Evolutionary conservation across 805 yeast species (phyloP).

Genomic region (Saturnispora sekii): DNA sequence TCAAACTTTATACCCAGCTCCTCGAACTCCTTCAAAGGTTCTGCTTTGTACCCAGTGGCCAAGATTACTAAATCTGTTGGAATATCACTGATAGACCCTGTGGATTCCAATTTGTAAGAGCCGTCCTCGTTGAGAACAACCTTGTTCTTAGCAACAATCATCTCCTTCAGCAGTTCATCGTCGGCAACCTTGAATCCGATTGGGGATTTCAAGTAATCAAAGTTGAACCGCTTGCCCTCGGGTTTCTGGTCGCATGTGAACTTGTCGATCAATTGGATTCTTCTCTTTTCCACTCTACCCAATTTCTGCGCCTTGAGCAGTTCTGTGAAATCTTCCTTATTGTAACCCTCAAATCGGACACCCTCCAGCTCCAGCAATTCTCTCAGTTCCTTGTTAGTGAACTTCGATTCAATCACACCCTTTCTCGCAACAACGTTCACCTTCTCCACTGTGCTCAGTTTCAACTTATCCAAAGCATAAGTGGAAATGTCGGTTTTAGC

Average conservation of each 20-base stretch:
- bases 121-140: slow-evolving; percentile 24
- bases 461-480: slow-evolving; percentile 47
- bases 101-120: slow-evolving; percentile 25
- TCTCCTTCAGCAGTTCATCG: slow-evolving; percentile 32
- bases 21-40: slow-evolving; percentile 49
- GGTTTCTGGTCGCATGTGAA: slow-evolving; percentile 22
- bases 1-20: slow-evolving; percentile 39
- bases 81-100: slow-evolving; percentile 17
- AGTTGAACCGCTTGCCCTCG: slow-evolving; percentile 41
- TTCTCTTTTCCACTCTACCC: slow-evolving; percentile 52
- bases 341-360: slow-evolving; percentile 37
- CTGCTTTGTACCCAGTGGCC: slow-evolving; percentile 76
- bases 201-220: slow-evolving; percentile 67
- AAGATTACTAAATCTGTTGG: slow-evolving; percentile 61
- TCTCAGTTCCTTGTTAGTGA: slow-evolving; percentile 85
- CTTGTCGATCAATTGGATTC: slow-evolving; percentile 52
- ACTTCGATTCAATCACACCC: slow-evolving; percentile 78
- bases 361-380: slow-evolving; percentile 64
- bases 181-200: slow-evolving; percentile 32
- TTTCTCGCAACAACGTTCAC: slow-evolving; percentile 78
- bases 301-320: slow-evolving; percentile 23
- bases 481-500: slow-evolving; percentile 61
- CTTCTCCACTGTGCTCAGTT: slow-evolving; percentile 42
- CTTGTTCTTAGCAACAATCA: slow-evolving; percentile 41
- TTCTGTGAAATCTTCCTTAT: slow-evolving; percentile 29